A percentile compares a stretch with the other conserved stretches of the same genome.
Conservation (phyloP, 2,329 filamentous ascomycete genomes). For the Grosmannia penicillata region DNA sequence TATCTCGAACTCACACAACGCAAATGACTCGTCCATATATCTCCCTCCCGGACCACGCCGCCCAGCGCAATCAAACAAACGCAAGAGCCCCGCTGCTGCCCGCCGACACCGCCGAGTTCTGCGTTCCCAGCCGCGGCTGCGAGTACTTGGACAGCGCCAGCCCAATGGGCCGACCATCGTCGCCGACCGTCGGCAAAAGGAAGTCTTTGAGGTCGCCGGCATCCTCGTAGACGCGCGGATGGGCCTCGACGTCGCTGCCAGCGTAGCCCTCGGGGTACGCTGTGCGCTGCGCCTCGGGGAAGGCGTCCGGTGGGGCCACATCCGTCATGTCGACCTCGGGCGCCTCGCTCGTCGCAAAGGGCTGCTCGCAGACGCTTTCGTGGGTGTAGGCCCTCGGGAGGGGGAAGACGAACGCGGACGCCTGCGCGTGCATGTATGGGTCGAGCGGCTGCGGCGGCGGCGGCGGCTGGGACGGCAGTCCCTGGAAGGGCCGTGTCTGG, state of each 20-base stretch:
- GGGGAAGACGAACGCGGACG: too few species aligned
- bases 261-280: neutral
- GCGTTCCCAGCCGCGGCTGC: constrained; percentile 5
- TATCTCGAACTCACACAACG: neutral
- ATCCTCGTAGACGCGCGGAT: neutral
- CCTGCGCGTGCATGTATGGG: neutral
- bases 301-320: too few species aligned
- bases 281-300: neutral
- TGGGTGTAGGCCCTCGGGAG: too few species aligned
- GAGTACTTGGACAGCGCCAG: constrained; percentile 9
- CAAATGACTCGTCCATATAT: neutral
- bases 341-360: too few species aligned
- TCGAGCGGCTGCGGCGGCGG: neutral
- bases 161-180: constrained; percentile 1
- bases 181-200: neutral
- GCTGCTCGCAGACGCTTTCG: too few species aligned
- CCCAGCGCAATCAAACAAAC: constrained; percentile 3
- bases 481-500: neutral
- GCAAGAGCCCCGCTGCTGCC: constrained; percentile 7
- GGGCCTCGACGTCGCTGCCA: neutral
- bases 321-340: too few species aligned
- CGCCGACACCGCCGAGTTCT: constrained; percentile 5
- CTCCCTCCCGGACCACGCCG: neutral
- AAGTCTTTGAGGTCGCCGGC: neutral
- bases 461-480: neutral